Conservation (phyloP, 257 asterid genomes). For the Solanum piurae region DNA sequence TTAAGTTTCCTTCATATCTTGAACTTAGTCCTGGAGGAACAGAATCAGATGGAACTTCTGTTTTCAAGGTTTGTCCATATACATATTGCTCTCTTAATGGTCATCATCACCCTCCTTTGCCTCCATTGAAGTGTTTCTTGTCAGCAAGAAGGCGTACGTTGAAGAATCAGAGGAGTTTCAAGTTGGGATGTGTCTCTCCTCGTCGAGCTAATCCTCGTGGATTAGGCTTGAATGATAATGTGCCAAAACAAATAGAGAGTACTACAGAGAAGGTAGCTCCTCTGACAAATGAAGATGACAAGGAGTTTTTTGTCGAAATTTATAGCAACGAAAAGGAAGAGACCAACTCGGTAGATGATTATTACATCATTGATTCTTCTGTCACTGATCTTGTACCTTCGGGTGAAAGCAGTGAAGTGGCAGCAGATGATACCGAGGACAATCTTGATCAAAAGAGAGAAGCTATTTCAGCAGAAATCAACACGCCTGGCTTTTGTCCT, state of each 20-base stretch:
- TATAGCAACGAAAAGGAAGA: conserved; percentile 22
- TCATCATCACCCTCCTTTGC: conserved; percentile 55
- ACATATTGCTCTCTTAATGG: conserved; percentile 88
- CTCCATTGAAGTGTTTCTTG: conserved; percentile 65
- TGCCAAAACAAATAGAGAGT: background rate
- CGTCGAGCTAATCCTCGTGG: conserved; percentile 15
- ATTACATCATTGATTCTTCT: background rate
- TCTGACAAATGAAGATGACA: conserved; percentile 10
- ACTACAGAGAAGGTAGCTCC: background rate
- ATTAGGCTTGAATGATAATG: background rate
- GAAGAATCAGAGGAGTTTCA: conserved; percentile 43
- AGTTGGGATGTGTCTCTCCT: conserved; percentile 45
- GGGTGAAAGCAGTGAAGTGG: background rate
- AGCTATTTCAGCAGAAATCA: background rate
- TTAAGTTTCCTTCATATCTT: conserved; percentile 63
- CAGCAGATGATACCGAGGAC: conserved; percentile 1
- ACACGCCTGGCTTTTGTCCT: background rate
- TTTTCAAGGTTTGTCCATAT: conserved; percentile 63
- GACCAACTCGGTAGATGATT: background rate
- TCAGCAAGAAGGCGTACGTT: conserved; percentile 45
- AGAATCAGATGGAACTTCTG: conserved; percentile 58
- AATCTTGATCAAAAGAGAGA: background rate
- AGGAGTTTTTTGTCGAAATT: conserved; percentile 46
- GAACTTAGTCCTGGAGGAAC: conserved; percentile 45
- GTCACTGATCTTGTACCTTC: background rate